A percentile compares a stretch with the other conserved stretches of the same genome.
These are phyloP conservation scores for Nemania sp. DNA, from an alignment of 2,329 filamentous ascomycete genomes.

Conservation along the genomic window DNA sequence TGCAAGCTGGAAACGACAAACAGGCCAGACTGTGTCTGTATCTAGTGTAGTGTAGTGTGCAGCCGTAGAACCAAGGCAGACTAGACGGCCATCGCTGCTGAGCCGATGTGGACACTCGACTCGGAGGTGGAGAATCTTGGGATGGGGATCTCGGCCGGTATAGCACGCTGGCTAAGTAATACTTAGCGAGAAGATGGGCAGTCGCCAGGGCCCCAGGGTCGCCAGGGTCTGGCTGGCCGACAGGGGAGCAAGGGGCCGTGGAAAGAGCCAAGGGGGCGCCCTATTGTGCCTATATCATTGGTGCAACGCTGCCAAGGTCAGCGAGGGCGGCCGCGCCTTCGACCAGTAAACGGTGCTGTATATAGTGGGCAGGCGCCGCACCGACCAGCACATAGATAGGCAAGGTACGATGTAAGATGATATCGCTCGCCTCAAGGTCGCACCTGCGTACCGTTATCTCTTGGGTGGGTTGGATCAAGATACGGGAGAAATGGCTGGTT, in stretches of 20 bases:
- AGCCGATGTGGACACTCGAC: conserved; percentile 21
- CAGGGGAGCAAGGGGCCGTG: conserved; percentile 1
- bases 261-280: too few relatives aligned
- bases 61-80: conserved; percentile 5
- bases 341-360: conserved; percentile 5
- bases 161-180: too few relatives aligned
- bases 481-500: not conserved
- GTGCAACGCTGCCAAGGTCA: conserved; percentile 3
- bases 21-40: conserved; percentile 15
- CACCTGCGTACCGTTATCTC: too few relatives aligned
- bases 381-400: not conserved
- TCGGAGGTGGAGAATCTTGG: conserved; percentile 20
- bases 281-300: not conserved
- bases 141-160: conserved; percentile 21
- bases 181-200: too few relatives aligned
- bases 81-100: not conserved
- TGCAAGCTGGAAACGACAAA: conserved; percentile 14
- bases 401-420: conserved; percentile 3
- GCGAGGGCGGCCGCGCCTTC: conserved; percentile 1
- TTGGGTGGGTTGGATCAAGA: not conserved
- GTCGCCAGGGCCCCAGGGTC: too few relatives aligned
- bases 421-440: too few relatives aligned
- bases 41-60: not conserved
- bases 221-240: conserved; percentile 15
- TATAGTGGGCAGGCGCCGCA: too few relatives aligned